Base-by-base conservation (phyloP, 192 early-diverging fungal species). In the Jimgerdemannia lactiflua region DNA sequence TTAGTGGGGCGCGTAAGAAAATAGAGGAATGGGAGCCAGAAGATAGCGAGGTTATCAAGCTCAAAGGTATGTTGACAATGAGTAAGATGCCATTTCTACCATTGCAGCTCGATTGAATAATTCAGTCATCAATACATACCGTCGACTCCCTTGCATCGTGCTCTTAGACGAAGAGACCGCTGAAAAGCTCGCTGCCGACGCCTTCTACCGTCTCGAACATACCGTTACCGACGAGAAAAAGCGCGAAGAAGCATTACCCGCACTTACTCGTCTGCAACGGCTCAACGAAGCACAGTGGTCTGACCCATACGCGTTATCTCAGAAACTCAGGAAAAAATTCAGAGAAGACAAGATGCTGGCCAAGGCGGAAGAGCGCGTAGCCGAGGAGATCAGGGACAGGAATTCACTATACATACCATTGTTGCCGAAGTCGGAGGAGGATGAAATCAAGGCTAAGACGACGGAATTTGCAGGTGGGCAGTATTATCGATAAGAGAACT, bases 241-340 rank as follows among this genome's bases (percentile, higher is more conserved):
- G 42, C 85, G 79, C 4, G 76, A 83, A 20, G 84, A 87, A 19
- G 73, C 79, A 4, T 70, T 49, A 3, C 83, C 91, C 4, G 75
- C 84, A 3, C 77, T 98, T 4, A 86, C 85, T 0, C 71, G 84
- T 10, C 79, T 95, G 29, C 89, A 93, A 79, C 79, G 79, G 9
- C 79, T 87, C 4, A 95, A 87, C 69, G 87, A 96, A n/a, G 77
- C 80, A 17, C 86, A 91, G 59, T 96, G 95, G 94, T 87, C 80
- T 40, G 92, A 98, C 77, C 88, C 94, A 1, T 97, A 95, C 75
- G 78, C 87, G 6, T 80, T 86, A 42, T 95, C 93, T 41, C 89
- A 93, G 73, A 77, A 77, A 59, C 70, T 97, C 59, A 88, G 96
- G 7, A 90, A 87, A 59, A 84, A 84, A 64, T 94, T 97, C 73